A percentile compares a stretch with the other conserved stretches of the same genome.
These are phyloP conservation scores for Triangularia setosa DNA, from an alignment of 2,329 filamentous ascomycete genomes.

Conservation along the genomic window DNA sequence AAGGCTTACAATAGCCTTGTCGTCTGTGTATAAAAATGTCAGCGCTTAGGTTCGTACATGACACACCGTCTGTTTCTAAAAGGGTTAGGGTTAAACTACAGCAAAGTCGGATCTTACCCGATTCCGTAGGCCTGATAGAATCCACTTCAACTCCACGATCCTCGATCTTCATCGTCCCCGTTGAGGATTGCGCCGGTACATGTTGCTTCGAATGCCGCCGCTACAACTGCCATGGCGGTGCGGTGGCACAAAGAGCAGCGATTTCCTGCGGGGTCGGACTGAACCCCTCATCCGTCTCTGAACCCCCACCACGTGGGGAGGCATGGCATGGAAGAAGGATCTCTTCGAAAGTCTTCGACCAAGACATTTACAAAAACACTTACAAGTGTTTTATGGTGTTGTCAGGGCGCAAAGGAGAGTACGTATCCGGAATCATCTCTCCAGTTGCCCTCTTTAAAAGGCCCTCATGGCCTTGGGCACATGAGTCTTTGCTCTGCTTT, in stretches of 20 bases:
- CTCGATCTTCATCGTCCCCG: background rate
- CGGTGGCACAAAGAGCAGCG: background rate
- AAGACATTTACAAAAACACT: background rate
- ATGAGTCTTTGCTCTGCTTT: background rate
- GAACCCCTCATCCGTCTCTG: slow-evolving; percentile 1
- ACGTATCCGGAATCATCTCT: background rate
- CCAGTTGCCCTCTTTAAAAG: background rate
- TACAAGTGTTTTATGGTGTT: background rate
- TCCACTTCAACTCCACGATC: background rate
- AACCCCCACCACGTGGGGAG: slow-evolving; percentile 3
- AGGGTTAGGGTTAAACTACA: no score
- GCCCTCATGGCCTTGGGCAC: background rate
- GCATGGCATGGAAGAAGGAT: background rate
- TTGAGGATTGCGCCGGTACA: background rate
- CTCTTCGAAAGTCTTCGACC: background rate
- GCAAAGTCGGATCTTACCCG: background rate
- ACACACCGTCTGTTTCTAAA: no score
- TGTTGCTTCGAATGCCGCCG: background rate
- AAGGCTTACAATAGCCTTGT: no score
- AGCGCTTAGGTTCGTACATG: no score
- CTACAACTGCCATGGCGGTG: background rate
- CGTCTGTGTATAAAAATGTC: no score
- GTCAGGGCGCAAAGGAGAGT: background rate
- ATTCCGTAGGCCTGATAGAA: background rate
- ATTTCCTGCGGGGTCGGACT: background rate